Evolutionary conservation across 331 rosid species (phyloP).

Genomic region (Telfairia occidentalis): DNA sequence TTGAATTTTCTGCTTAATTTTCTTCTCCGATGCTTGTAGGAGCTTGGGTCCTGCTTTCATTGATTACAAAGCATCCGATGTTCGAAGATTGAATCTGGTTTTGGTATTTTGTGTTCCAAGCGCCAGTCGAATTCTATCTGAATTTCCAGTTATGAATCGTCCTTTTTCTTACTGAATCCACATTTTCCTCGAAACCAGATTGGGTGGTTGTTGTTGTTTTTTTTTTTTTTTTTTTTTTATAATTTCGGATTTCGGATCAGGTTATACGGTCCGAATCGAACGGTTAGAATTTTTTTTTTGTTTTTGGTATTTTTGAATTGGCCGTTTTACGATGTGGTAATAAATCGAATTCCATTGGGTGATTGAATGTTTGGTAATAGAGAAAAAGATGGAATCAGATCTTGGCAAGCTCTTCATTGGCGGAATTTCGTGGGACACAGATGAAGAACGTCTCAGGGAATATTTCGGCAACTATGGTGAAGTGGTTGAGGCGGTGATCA

Average conservation of each 20-base stretch:
- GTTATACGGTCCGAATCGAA: constrained; percentile 2
- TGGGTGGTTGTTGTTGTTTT: constrained; percentile 25
- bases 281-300: neutral
- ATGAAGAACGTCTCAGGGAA: constrained; percentile 80
- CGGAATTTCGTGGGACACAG: constrained; percentile 97
- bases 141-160: constrained; percentile 39
- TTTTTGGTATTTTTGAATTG: neutral
- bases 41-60: constrained; percentile 32
- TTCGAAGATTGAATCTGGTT: constrained; percentile 42
- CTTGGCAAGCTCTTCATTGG: constrained; percentile 98
- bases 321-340: neutral
- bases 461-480: constrained; percentile 76
- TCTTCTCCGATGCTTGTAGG: constrained; percentile 22
- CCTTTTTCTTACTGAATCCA: constrained; percentile 23
- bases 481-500: constrained; percentile 91
- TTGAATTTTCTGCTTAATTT: constrained; percentile 18
- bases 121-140: constrained; percentile 46
- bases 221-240: too few relatives aligned
- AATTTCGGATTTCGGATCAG: constrained; percentile 23
- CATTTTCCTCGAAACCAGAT: constrained; percentile 24
- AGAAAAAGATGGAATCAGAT: constrained; percentile 80
- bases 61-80: constrained; percentile 54
- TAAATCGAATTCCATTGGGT: constrained; percentile 11
- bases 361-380: constrained; percentile 20
- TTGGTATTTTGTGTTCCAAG: constrained; percentile 32